Evolutionary conservation across 768 basidiomycete species (phyloP), one percentile per base, ranked within the genome.

Genomic region (Phlebiopsis gigantea): DNA sequence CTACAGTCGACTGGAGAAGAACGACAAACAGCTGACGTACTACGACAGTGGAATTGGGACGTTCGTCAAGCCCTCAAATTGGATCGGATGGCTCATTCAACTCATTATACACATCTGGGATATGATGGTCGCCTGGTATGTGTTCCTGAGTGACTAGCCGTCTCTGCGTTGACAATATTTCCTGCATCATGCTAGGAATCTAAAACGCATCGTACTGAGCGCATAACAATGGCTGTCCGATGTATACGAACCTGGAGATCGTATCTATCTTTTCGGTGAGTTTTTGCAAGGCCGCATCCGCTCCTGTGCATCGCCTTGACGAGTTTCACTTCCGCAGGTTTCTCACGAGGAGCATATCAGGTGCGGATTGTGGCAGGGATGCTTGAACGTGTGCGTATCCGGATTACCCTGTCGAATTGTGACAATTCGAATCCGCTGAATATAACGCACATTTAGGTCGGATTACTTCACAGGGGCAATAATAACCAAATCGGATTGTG

Each of bases 341-440:
- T 79, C 58, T 77, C 77, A 24, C 69, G 78, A 21, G 77, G 77
- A 21, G 73, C 74, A 24, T 75, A 74, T 58, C 70, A 73, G 53
- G 74, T 72, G 0, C 68, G 77, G 12, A 71, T 70, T 34, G 14
- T 34, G 7, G 6, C 31, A 7, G 31, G 31, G 6, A 34, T 34
- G 31, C 6, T 34, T 34, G 31, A 34, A 34, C 7, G 31, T 34
- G 31, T 6, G 31, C 14, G 6, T 34, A 14, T 34, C 14, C 31
- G 7, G 6, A 6, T 34, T 34, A 34, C 31, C 7, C 31, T n/a
- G n/a, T n/a, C n/a, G n/a, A n/a, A n/a, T n/a, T n/a, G n/a, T n/a
- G n/a, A n/a, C n/a, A n/a, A n/a, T n/a, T n/a, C n/a, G n/a, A n/a
- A n/a, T 34, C 31, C 31, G 14, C 31, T 6, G 31, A 4, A 65